Percentiles rank a stretch among this genome's conserved stretches.
phyloP scores from a whole-genome alignment of 2,329 filamentous ascomycete genomes.

The Colletotrichum theobromicola region DNA sequence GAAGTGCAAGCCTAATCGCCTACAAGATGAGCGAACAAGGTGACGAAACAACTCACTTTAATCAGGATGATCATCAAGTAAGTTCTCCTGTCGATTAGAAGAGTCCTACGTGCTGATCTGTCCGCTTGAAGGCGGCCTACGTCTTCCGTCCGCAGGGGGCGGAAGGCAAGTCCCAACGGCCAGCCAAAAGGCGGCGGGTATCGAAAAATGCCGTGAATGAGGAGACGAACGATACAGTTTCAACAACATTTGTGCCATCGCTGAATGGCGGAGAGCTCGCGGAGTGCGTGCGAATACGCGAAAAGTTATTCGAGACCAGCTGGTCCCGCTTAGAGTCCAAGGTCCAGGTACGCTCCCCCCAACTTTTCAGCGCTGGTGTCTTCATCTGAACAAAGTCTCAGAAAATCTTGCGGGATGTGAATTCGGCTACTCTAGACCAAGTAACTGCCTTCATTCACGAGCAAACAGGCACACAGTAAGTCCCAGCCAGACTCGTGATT shows the following conservation, averaged over 20 bases:
- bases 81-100: neutral
- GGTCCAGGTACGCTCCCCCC: conserved; percentile 57
- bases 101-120: neutral
- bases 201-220: conserved; percentile 38
- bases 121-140: conserved; percentile 62
- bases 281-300: conserved; percentile 56
- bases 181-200: conserved; percentile 63
- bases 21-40: conserved; percentile 4
- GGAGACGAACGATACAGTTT: conserved; percentile 7
- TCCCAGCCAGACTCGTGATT: neutral
- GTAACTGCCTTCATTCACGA: conserved; percentile 61
- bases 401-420: conserved; percentile 64
- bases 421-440: conserved; percentile 63
- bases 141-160: conserved; percentile 61
- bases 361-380: neutral
- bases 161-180: conserved; percentile 37
- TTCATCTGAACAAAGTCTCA: conserved; percentile 30
- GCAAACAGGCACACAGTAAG: conserved; percentile 30
- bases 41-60: neutral
- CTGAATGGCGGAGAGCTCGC: conserved; percentile 59
- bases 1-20: neutral
- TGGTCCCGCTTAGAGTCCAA: conserved; percentile 70
- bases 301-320: conserved; percentile 63
- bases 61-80: conserved; percentile 52
- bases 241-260: conserved; percentile 53